Conservation (phyloP, 2,329 filamentous ascomycete genomes). For the Chaetomiaceae sp. region DNA sequence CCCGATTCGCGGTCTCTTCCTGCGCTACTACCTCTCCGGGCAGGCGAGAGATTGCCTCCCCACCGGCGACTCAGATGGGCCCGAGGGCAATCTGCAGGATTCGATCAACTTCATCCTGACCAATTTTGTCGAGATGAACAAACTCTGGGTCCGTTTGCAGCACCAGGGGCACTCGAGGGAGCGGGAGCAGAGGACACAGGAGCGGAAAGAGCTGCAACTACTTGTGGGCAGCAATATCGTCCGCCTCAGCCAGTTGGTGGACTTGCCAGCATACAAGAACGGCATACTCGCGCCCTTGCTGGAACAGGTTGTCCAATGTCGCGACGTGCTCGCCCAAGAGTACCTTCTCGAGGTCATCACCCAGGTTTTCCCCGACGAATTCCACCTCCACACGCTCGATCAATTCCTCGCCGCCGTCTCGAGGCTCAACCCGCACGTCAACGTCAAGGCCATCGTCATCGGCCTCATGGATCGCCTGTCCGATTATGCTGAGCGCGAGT, state of each 20-base stretch:
- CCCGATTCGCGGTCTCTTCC: slow-evolving; percentile 87
- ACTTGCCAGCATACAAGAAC: slow-evolving; percentile 88
- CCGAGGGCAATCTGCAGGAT: slow-evolving; percentile 92
- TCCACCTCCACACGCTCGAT: slow-evolving; percentile 92
- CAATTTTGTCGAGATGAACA: slow-evolving; percentile 99
- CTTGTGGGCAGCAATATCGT: slow-evolving; percentile 96
- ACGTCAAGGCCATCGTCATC: slow-evolving; percentile 96
- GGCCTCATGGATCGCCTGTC: slow-evolving; percentile 95
- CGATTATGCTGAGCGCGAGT: slow-evolving; percentile 86
- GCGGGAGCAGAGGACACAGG: slow-evolving; percentile 85
- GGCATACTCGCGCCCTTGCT: slow-evolving; percentile 81
- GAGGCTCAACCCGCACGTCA: slow-evolving; percentile 89
- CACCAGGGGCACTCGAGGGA: slow-evolving; percentile 96
- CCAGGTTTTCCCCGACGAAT: slow-evolving; percentile 98
- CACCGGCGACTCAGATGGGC: slow-evolving; percentile 74
- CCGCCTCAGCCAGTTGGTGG: slow-evolving; percentile 88
- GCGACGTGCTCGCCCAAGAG: slow-evolving; percentile 93
- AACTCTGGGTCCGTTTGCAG: slow-evolving; percentile 95
- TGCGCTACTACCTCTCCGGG: slow-evolving; percentile 92
- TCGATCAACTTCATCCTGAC: slow-evolving; percentile 97
- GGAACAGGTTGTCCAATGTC: slow-evolving; percentile 96
- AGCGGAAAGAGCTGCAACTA: slow-evolving; percentile 90
- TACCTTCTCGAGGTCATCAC: slow-evolving; percentile 98
- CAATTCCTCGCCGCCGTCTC: slow-evolving; percentile 91
- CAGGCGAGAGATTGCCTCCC: slow-evolving; percentile 89